These are phyloP conservation scores for Nyssa sinensis DNA, from an alignment of 148 eudicot genomes.

Conservation along the genomic window DNA sequence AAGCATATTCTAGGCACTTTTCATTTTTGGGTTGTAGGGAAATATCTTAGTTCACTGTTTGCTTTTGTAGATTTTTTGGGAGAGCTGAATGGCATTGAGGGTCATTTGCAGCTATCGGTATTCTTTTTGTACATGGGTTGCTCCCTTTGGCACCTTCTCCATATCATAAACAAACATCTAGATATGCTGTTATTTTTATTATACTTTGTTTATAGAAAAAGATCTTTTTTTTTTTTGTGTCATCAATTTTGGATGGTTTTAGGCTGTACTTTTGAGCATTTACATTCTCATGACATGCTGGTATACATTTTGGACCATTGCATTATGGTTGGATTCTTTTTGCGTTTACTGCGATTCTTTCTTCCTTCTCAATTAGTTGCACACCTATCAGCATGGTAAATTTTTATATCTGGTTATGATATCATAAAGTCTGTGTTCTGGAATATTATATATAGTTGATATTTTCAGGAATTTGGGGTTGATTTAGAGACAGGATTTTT, in stretches of 20 bases:
- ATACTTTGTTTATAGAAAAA: not conserved
- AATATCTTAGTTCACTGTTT: too few relatives aligned
- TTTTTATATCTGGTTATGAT: not conserved
- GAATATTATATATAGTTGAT: not conserved
- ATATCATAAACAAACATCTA: not conserved
- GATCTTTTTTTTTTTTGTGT: not conserved
- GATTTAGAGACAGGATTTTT: constrained; percentile 75
- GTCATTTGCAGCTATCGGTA: too few relatives aligned
- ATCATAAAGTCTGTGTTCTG: not conserved
- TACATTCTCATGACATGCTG: not conserved
- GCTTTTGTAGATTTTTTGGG: too few relatives aligned
- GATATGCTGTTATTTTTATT: not conserved
- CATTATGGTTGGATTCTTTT: not conserved
- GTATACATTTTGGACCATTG: not conserved
- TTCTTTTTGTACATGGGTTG: too few relatives aligned
- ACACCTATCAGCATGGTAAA: not conserved
- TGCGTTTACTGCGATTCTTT: not conserved
- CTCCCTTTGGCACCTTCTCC: too few relatives aligned
- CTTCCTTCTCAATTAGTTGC: not conserved
- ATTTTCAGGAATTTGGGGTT: constrained; percentile 52
- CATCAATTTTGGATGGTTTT: not conserved
- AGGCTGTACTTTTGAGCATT: not conserved
- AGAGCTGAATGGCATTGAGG: too few relatives aligned
- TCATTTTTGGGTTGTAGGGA: too few relatives aligned
- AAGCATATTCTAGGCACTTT: too few relatives aligned